phyloP scores from a whole-genome alignment of 495 filamentous ascomycete species.

The Achaetomiella virescens region DNA sequence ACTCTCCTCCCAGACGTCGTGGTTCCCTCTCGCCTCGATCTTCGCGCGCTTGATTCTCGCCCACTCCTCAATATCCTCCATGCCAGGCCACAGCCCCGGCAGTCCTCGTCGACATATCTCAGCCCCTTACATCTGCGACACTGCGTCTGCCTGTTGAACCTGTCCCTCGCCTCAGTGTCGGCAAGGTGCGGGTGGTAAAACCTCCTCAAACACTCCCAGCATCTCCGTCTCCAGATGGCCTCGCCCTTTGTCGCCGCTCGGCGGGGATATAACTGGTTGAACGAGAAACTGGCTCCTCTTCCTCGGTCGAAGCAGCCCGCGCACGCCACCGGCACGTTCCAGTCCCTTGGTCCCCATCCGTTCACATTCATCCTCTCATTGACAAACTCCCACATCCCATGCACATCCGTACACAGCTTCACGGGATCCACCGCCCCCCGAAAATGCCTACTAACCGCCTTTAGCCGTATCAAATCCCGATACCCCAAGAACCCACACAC shows the following conservation, averaged over 20 bases:
- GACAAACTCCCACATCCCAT: not conserved
- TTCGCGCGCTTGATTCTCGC: not conserved
- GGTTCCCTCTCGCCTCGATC: not conserved
- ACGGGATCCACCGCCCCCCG: not conserved
- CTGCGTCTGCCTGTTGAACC: not conserved
- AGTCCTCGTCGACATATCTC: not conserved
- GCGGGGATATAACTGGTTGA: not conserved
- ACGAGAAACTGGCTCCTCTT: not conserved
- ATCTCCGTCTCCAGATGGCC: constrained; percentile 1
- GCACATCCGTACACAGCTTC: not conserved
- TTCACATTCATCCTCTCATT: not conserved
- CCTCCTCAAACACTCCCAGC: constrained; percentile 10
- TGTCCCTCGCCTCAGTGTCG: not conserved
- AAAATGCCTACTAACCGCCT: not conserved
- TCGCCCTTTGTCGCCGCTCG: not conserved
- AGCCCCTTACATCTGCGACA: not conserved
- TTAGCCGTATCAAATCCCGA: constrained; percentile 1
- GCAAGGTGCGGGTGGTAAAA: not conserved
- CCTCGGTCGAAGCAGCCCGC: constrained; percentile 5
- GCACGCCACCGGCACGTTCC: not conserved
- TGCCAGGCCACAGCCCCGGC: not conserved
- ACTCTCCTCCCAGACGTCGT: not conserved
- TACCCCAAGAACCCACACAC: constrained; percentile 6
- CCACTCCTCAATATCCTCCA: not conserved
- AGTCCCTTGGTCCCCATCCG: not conserved